Base-by-base conservation (phyloP, 495 filamentous ascomycete species). In the Chlorociboria aeruginascens region DNA sequence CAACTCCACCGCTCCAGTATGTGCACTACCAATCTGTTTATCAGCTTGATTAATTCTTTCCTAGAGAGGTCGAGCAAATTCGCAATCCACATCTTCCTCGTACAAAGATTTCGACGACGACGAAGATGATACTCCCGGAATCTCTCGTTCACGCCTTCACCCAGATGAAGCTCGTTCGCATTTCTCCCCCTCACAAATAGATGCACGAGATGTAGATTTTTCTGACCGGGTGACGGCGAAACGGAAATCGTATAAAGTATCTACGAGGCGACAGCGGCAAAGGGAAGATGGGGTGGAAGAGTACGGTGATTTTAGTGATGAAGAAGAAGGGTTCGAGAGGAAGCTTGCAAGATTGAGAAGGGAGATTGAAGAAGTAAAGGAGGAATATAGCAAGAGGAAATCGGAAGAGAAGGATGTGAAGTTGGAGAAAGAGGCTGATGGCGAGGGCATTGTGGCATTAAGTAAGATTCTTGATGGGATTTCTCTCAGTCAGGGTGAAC, bases 141-240 rank as follows among this genome's bases (percentile, higher is more conserved):
- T 95, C 54, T 85, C 84, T 51, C 81, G 78, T 37, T 77, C 81
- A 43, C 78, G 75, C 17, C 70, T 94, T 30, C 79, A 81, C 46
- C 76, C 86, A 46, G 75, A 86, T 56, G 69, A 82, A 58, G 89
- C 89, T 38, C 82, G 88, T n/a, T 74, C 75, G 25, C 76, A 77
- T 46, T 96, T 96, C 61, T 69, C 82, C 48, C 79, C 85, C 17
- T 70, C 87, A 17, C 71, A 77, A 33, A 72, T 90, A 13, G 81
- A 90, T 59, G 82, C 86, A 42, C 70, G 74, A 51, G 74, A 85
- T 48, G 80, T 78, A 41, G 83, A 89, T 61, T 89, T 89, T 64
- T 92, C 87, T 1, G 85, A 93, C 63, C 80, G 84, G 44, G 78
- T 95, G 20, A 74, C 70, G 25, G 70, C 72, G 33, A 92, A 90